Conservation (phyloP, 139 green algal species). For the Helicosporidium sp. region DNA sequence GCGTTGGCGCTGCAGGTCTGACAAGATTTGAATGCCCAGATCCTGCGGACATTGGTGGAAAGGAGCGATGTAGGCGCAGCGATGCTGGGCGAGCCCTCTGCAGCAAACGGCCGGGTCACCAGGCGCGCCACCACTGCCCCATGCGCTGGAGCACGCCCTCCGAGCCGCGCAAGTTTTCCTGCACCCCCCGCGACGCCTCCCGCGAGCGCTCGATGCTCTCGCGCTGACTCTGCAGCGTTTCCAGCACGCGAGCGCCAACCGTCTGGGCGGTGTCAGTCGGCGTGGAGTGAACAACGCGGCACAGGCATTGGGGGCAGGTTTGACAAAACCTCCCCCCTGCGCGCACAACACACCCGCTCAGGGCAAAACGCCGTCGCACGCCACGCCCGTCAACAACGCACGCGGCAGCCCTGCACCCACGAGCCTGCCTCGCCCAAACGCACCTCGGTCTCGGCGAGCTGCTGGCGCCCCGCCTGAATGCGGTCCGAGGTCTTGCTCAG, state of each 20-base stretch:
- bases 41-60: constrained; percentile 74
- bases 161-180: constrained; percentile 21
- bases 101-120: no score
- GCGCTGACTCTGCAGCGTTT: constrained; percentile 32
- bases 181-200: constrained; percentile 9
- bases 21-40: constrained; percentile 71
- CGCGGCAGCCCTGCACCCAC: not conserved
- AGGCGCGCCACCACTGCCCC: constrained; percentile 17
- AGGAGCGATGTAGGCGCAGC: no score
- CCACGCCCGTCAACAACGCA: not conserved
- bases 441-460: constrained; percentile 71
- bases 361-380: not conserved
- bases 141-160: constrained; percentile 17
- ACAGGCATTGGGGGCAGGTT: not conserved
- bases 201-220: constrained; percentile 24
- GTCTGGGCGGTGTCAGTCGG: no score
- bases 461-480: constrained; percentile 52
- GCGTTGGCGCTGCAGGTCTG: constrained; percentile 75
- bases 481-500: constrained; percentile 51
- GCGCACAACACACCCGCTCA: no score
- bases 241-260: constrained; percentile 28
- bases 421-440: no score
- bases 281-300: no score
- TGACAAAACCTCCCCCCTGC: no score
- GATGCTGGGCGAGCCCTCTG: no score